A percentile compares a stretch with the other conserved stretches of the same genome.
Evolutionary conservation across 2,329 filamentous ascomycete genomes (phyloP).

Genomic region (Metarhizium rileyi): DNA sequence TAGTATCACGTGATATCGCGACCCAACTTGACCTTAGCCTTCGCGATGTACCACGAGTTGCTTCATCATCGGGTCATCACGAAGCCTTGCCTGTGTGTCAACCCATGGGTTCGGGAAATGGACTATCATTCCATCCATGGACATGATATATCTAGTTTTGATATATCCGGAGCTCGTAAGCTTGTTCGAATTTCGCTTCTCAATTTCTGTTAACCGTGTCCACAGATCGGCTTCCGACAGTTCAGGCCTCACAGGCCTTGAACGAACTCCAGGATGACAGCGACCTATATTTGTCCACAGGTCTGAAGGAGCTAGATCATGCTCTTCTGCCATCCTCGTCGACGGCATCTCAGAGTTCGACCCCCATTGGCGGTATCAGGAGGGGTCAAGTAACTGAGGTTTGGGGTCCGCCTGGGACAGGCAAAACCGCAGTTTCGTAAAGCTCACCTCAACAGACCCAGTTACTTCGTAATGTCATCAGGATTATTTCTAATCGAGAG

Average conservation of each 20-base stretch:
- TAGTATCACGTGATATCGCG: constrained; percentile 7
- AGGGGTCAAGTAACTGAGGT: constrained; percentile 76
- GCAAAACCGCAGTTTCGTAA: constrained; percentile 78
- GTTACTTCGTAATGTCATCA: background rate
- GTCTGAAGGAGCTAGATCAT: constrained; percentile 42
- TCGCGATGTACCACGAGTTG: background rate
- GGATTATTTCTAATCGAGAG: background rate
- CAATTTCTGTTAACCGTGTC: background rate
- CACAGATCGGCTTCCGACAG: constrained; percentile 64
- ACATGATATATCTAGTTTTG: constrained; percentile 52
- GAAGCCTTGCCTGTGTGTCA: background rate
- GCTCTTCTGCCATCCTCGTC: constrained; percentile 23
- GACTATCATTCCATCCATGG: constrained; percentile 51
- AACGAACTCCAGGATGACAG: constrained; percentile 45
- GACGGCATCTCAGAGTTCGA: constrained; percentile 8
- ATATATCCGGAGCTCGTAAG: constrained; percentile 41
- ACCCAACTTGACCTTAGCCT: background rate
- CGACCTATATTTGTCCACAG: constrained; percentile 44
- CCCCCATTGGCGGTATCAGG: constrained; percentile 47
- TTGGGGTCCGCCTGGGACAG: constrained; percentile 77
- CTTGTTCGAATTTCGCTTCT: background rate
- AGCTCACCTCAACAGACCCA: constrained; percentile 13
- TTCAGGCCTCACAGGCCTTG: constrained; percentile 65
- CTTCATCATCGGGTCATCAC: background rate
- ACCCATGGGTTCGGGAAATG: constrained; percentile 30